Base-by-base conservation (phyloP, 2,329 filamentous ascomycete genomes). In the Diaporthe caulivora region DNA sequence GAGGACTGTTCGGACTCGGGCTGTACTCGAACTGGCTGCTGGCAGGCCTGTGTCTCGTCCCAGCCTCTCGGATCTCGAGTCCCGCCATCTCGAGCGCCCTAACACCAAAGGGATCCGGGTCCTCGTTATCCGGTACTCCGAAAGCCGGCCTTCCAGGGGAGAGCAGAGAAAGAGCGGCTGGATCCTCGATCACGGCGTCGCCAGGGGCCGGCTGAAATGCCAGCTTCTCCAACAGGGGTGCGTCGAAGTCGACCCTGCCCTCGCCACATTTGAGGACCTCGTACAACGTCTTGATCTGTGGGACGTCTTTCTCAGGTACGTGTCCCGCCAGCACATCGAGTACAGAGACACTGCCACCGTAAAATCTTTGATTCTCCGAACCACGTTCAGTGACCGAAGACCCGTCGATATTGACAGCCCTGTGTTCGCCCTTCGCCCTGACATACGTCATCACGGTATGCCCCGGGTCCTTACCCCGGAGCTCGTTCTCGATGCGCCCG, bases 91-190 rank as follows among this genome's bases (percentile, higher is more conserved):
- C 95, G n/a, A 98, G 85, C 10, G 96, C 95, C 76, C 95, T 89
- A 34, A 98, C 93, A 31, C 96, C 96, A 80, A 94, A 98, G 0
- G 96, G 96, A 81, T 98, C 96, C 0, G 95, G 95, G 78, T 98
- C 96, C 71, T 95, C 91, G 4, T 86, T 84, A 76, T 92, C 91
- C 0, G 95, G 95, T 21, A 98, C 86, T 2, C 95, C 95, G 83
- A 98, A 98, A 2, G 85, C 84, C 40, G 87, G 78, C 10, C 73
- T 83, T 76, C 77, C 84, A 62, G 80, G 87, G 71, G 80, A 82
- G 26, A 71, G 77, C 69, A 77, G 79, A 31, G 81, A 77, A 73
- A 80, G 73, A 31, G 47, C 57, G 18, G 71, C 42, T 65, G 75
- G 82, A 0, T 88, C 85, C 64, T 88, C 87, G 75, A 90, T 88